Conservation (phyloP, 257 asterid species). For the Ehretia macrophylla region DNA sequence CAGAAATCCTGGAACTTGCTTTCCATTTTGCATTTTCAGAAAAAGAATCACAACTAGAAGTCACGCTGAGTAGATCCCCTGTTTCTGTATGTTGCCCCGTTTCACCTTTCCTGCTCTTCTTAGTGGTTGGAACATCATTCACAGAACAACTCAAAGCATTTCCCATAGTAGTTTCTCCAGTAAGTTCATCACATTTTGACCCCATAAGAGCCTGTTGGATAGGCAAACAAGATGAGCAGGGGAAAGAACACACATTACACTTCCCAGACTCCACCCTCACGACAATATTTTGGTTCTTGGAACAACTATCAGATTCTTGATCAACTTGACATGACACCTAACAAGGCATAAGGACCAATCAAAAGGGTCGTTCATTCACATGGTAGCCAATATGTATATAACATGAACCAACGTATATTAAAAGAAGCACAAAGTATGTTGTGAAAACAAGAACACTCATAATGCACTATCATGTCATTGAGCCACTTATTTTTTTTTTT, state of each 20-base stretch:
- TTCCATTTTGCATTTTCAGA: constrained; percentile 49
- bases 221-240: constrained; percentile 63
- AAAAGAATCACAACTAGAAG: constrained; percentile 40
- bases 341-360: constrained; percentile 5
- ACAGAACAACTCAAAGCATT: constrained; percentile 24
- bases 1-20: constrained; percentile 40
- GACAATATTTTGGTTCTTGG: constrained; percentile 30
- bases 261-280: constrained; percentile 37
- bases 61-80: constrained; percentile 13
- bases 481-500: too few relatives aligned
- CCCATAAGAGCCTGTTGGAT: constrained; percentile 37
- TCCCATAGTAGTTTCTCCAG: constrained; percentile 57
- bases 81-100: constrained; percentile 22
- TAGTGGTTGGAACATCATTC: constrained; percentile 12
- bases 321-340: constrained; percentile 45
- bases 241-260: constrained; percentile 72
- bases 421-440: too few relatives aligned
- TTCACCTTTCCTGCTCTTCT: constrained; percentile 26
- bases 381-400: too few relatives aligned
- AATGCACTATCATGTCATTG: too few relatives aligned
- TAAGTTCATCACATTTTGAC: constrained; percentile 46
- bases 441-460: too few relatives aligned
- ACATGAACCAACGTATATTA: too few relatives aligned
- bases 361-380: neutral
- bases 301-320: constrained; percentile 23